Evolutionary conservation across 257 asterid genomes (phyloP).

Genomic region (Asclepias syriaca): DNA sequence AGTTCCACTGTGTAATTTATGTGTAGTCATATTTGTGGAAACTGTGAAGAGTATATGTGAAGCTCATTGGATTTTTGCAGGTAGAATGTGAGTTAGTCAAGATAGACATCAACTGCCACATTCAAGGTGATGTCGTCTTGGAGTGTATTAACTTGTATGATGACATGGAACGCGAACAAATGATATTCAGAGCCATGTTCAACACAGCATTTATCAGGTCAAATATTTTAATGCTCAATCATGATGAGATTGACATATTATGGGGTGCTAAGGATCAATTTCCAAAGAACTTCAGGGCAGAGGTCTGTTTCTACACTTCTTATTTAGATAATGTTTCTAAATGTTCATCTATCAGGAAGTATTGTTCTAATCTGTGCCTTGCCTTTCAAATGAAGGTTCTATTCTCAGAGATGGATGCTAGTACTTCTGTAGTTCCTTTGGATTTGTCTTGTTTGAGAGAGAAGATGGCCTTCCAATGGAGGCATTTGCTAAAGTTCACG

Average conservation of each 20-base stretch:
- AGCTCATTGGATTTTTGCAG: conserved; percentile 43
- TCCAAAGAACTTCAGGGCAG: conserved; percentile 86
- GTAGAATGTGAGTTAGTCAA: conserved; percentile 75
- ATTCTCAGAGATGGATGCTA: conserved; percentile 87
- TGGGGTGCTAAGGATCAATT: conserved; percentile 90
- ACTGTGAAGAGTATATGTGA: not conserved
- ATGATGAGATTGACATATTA: conserved; percentile 70
- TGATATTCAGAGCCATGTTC: conserved; percentile 91
- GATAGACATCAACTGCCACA: conserved; percentile 78
- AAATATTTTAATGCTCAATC: conserved; percentile 81
- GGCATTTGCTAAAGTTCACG: conserved; percentile 89
- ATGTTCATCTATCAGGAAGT: conserved; percentile 11
- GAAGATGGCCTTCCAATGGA: conserved; percentile 95
- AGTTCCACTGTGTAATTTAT: not conserved
- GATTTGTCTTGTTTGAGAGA: conserved; percentile 83
- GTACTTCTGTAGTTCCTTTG: conserved; percentile 49
- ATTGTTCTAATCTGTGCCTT: conserved; percentile 19
- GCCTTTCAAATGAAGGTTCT: conserved; percentile 56
- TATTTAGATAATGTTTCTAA: conserved; percentile 12
- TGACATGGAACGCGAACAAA: conserved; percentile 69
- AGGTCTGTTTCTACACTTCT: conserved; percentile 38
- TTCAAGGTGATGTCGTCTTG: conserved; percentile 95
- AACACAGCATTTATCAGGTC: conserved; percentile 95
- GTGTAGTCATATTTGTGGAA: not conserved
- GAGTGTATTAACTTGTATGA: conserved; percentile 78